These are phyloP conservation scores for Leptographium radiaticola DNA, from an alignment of 2,329 filamentous ascomycete genomes.

Conservation along the genomic window DNA sequence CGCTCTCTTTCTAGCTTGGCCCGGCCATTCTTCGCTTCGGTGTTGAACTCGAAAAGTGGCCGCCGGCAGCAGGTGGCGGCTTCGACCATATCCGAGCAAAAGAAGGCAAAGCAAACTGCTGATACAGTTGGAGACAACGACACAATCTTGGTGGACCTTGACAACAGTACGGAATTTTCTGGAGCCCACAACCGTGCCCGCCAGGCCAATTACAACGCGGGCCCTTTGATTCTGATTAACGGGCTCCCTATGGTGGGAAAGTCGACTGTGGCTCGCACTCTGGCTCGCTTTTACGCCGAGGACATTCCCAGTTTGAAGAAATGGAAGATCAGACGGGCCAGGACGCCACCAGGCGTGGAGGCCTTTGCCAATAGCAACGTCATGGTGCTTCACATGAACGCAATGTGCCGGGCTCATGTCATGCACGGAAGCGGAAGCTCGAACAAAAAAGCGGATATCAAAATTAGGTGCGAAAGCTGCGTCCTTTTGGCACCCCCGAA, in stretches of 20 bases:
- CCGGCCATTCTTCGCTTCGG: background rate
- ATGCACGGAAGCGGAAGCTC: background rate
- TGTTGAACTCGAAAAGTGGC: background rate
- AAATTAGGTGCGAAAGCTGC: background rate
- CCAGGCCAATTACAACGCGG: background rate
- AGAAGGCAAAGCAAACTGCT: background rate
- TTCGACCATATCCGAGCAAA: background rate
- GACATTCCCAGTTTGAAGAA: background rate
- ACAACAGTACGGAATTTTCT: background rate
- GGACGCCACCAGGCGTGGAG: background rate
- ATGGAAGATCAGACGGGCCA: background rate
- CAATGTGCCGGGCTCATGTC: background rate
- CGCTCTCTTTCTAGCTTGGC: background rate
- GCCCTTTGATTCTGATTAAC: constrained; percentile 5
- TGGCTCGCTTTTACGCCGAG: background rate
- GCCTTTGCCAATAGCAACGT: background rate
- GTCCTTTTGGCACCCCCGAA: background rate
- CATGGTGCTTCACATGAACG: constrained; percentile 1
- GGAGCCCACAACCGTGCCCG: background rate
- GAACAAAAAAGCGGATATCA: background rate
- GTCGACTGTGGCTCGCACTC: constrained; percentile 2
- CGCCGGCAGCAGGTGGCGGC: background rate
- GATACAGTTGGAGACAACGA: background rate
- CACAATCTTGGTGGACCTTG: background rate
- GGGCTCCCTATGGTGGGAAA: constrained; percentile 6